Percentiles rank a stretch among this genome's conserved stretches.
Evolutionary conservation across 257 asterid genomes (phyloP).

Genomic region (Lantana camara): DNA sequence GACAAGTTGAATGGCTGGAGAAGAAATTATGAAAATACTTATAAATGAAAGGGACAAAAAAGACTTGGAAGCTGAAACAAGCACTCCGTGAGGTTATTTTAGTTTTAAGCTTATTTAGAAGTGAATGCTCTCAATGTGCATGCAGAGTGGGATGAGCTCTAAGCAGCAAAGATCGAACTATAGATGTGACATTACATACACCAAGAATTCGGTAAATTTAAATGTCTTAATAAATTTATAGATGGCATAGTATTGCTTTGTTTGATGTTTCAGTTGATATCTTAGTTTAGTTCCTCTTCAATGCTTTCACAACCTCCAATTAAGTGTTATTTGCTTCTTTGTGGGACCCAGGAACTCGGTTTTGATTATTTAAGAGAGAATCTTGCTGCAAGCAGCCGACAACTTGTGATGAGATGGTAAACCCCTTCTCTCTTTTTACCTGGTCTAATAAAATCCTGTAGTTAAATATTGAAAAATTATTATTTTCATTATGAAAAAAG

Average conservation of each 20-base stretch:
- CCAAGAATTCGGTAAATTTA: slow-evolving; percentile 89
- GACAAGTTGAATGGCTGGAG: no score
- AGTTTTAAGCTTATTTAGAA: no score
- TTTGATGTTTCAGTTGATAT: slow-evolving; percentile 17
- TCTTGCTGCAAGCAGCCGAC: slow-evolving; percentile 68
- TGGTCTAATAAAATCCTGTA: slow-evolving; percentile 13
- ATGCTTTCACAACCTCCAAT: no score
- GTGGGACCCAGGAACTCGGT: slow-evolving; percentile 83
- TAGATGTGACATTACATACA: slow-evolving; percentile 90
- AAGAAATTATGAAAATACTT: no score
- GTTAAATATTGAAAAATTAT: slow-evolving; percentile 6
- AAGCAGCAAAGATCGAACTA: slow-evolving; percentile 75
- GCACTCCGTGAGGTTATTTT: no score
- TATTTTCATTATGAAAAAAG: slow-evolving; percentile 53
- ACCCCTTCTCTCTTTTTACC: slow-evolving; percentile 20
- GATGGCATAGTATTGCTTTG: background rate
- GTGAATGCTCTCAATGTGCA: slow-evolving; percentile 26
- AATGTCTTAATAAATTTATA: slow-evolving; percentile 20
- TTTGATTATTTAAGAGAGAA: slow-evolving; percentile 97
- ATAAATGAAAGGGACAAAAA: no score
- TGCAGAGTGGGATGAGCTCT: slow-evolving; percentile 79
- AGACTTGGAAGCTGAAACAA: no score
- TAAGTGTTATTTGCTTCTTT: no score
- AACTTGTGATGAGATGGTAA: slow-evolving; percentile 98
- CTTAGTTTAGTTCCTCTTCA: no score